Base-by-base conservation (phyloP, 306 rosid genomes). In the Prunus mira region DNA sequence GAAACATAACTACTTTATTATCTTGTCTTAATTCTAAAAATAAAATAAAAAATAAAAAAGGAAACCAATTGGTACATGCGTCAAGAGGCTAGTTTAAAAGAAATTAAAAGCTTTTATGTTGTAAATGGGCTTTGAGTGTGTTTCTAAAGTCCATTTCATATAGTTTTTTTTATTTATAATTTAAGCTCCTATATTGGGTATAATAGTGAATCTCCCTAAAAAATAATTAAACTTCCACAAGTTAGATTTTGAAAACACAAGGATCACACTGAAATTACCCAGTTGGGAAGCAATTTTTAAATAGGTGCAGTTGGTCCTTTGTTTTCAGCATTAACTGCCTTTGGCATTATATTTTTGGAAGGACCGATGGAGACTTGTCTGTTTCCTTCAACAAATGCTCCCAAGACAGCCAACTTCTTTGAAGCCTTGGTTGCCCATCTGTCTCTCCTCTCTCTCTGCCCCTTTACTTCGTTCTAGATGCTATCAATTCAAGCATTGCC, bases 321-420 rank as follows among this genome's bases (percentile, higher is more conserved):
- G 62, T 28, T 65, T 65, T 34, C 68, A 55, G 77, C 73, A 72
- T 64, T 67, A 71, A 78, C 58, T 72, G 34, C 67, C 60, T 15
- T 15, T 72, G 18, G 18, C 79, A 50, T 41, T 72, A 52, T 65
- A 72, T 43, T 64, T 72, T 52, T 38, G 73, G 67, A 41, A n/a
- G 65, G 61, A 71, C 32, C 14, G 73, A 72, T 65, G 62, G 73
- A 20, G 72, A 65, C 73, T 69, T 28, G 27, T 78, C 73, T 56
- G 73, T 65, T 77, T 65, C 71, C 67, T 19, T 79, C 38, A 64
- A 50, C 77, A 65, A 65, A 65, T 64, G 51, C 65, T 65, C 69
- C 58, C 66, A 71, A 63, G 60, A 71, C 64, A 79, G 54, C 67
- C 82, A 65, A 30, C 64, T 78, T 76, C 55, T 73, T 45, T 57